A percentile compares a stretch with the other conserved stretches of the same genome.
Conservation (phyloP, 1,284 basidiomycete genomes). For the Trametes hirsuta region DNA sequence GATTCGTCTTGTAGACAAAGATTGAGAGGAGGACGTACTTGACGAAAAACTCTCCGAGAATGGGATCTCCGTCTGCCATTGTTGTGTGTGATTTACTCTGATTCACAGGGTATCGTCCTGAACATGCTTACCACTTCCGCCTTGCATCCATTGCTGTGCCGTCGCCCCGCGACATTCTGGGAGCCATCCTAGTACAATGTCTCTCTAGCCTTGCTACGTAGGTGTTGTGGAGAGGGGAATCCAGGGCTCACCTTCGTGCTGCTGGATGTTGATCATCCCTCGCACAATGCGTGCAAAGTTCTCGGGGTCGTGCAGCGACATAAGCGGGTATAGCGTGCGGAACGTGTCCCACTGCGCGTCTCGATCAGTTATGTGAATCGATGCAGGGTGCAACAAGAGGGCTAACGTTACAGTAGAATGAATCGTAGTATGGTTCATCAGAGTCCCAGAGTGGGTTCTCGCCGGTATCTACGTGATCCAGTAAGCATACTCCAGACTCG, state of each 20-base stretch:
- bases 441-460: slow-evolving; percentile 71
- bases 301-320: slow-evolving; percentile 61
- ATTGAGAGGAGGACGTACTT: slow-evolving; percentile 44
- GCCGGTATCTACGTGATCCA: slow-evolving; percentile 51
- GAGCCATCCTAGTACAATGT: slow-evolving; percentile 50
- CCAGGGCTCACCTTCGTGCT: slow-evolving; percentile 54
- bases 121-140: slow-evolving; percentile 58
- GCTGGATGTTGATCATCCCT: slow-evolving; percentile 68
- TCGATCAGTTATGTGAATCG: not conserved
- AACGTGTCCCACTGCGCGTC: slow-evolving; percentile 63
- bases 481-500: not conserved
- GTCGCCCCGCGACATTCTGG: slow-evolving; percentile 65
- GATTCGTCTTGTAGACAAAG: not conserved
- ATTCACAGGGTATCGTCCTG: not conserved
- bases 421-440: slow-evolving; percentile 66
- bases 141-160: slow-evolving; percentile 55
- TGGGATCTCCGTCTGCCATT: slow-evolving; percentile 58
- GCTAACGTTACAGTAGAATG: slow-evolving; percentile 66
- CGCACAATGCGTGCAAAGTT: slow-evolving; percentile 60
- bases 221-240: no score
- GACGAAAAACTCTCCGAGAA: slow-evolving; percentile 66
- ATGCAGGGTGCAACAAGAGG: not conserved
- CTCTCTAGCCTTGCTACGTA: not conserved
- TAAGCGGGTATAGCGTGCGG: slow-evolving; percentile 59
- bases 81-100: not conserved